Percentiles rank a stretch among this genome's conserved stretches.
These are phyloP conservation scores for Penicillium canescens DNA, from an alignment of 495 filamentous ascomycete species.

Conservation along the genomic window DNA sequence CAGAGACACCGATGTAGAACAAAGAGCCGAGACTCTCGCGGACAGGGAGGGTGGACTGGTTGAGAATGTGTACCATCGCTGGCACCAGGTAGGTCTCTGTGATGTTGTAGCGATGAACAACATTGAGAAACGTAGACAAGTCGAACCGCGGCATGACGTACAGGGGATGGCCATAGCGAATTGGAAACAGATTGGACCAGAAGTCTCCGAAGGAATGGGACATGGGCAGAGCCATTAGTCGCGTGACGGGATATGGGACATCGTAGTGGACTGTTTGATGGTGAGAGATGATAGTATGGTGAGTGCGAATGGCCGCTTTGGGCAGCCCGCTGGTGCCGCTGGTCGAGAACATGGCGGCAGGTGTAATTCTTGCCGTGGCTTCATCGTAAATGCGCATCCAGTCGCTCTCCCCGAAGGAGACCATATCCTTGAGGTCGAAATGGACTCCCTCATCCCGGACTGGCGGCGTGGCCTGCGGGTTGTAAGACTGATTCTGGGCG, in stretches of 20 bases:
- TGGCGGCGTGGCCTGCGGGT: too few species aligned
- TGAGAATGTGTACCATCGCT: constrained; percentile 56
- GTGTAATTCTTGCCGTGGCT: constrained; percentile 43
- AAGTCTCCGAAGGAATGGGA: constrained; percentile 64
- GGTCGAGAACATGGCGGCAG: constrained; percentile 53
- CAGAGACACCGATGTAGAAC: constrained; percentile 47
- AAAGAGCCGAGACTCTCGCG: constrained; percentile 50
- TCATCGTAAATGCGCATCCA: constrained; percentile 56
- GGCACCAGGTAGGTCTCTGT: constrained; percentile 63
- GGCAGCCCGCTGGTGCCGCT: constrained; percentile 62
- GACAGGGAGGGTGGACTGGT: constrained; percentile 40
- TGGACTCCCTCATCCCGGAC: too few species aligned
- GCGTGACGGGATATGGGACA: constrained; percentile 45
- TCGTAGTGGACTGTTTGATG: constrained; percentile 50
- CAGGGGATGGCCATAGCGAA: constrained; percentile 55
- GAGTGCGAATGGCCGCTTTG: constrained; percentile 57
- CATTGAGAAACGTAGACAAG: constrained; percentile 50
- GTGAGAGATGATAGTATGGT: constrained; percentile 54
- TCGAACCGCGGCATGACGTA: constrained; percentile 66
- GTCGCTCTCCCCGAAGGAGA: constrained; percentile 52
- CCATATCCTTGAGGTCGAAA: constrained; percentile 40
- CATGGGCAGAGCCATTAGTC: constrained; percentile 61
- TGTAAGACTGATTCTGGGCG: too few species aligned
- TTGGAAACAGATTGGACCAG: constrained; percentile 50
- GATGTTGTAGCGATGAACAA: constrained; percentile 57